Conservation (phyloP, 2,329 filamentous ascomycete species). For the Grosmannia huntii region DNA sequence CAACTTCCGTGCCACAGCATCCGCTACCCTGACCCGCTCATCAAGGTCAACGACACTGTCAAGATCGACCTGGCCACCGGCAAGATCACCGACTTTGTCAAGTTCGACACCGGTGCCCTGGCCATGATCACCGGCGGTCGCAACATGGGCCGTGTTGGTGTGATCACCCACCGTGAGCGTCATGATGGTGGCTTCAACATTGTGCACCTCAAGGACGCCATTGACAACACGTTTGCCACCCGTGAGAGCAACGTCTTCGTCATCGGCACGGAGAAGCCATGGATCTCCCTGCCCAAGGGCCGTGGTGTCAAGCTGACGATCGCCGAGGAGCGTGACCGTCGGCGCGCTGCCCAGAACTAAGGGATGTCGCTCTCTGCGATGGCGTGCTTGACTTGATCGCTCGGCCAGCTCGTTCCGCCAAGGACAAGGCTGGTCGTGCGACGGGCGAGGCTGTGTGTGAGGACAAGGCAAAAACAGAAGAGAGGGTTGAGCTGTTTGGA, state of each 20-base stretch:
- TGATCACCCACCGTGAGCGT: slow-evolving; percentile 99
- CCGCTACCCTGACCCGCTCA: slow-evolving; percentile 94
- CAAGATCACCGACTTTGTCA: slow-evolving; percentile 97
- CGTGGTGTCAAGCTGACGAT: slow-evolving; percentile 99
- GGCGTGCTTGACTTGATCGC: neutral
- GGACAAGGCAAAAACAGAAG: neutral
- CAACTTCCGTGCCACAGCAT: slow-evolving; percentile 48
- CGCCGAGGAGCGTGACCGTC: slow-evolving; percentile 97
- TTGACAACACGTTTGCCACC: slow-evolving; percentile 99
- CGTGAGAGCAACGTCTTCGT: slow-evolving; percentile 99
- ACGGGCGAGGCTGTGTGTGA: too few relatives aligned
- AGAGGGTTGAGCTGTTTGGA: neutral
- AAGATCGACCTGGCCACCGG: slow-evolving; percentile 96
- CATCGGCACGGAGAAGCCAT: slow-evolving; percentile 97
- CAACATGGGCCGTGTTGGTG: slow-evolving; percentile 99
- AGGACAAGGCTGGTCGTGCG: neutral
- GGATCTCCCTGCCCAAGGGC: slow-evolving; percentile 99
- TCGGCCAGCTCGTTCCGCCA: neutral
- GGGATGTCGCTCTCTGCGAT: neutral
- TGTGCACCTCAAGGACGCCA: slow-evolving; percentile 98
- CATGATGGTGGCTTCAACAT: slow-evolving; percentile 99
- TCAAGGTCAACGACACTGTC: slow-evolving; percentile 99
- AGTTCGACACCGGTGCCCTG: slow-evolving; percentile 96
- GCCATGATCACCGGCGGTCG: slow-evolving; percentile 99
- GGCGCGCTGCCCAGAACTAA: slow-evolving; percentile 52